Percentiles rank a stretch among this genome's conserved stretches.
phyloP scores from a whole-genome alignment of 257 asterid species.

The Orobanche coerulescens region DNA sequence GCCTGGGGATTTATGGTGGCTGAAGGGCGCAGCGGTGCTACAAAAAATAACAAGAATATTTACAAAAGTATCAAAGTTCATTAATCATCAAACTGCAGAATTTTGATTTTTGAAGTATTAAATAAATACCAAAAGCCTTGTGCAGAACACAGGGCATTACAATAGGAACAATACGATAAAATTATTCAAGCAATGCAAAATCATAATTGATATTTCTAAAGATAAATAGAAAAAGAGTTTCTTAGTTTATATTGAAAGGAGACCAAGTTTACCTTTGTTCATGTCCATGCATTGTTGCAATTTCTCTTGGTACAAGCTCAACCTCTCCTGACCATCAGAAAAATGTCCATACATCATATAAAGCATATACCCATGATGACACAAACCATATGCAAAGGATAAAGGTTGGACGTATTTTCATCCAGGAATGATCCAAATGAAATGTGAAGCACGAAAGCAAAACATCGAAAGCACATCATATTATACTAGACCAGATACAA shows the following conservation, averaged over 20 bases:
- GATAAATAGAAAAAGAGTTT: no score
- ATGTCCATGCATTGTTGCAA: conserved; percentile 53
- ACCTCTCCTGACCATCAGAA: conserved; percentile 52
- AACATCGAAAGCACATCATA: background rate
- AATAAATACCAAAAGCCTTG: conserved; percentile 4
- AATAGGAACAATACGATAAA: background rate
- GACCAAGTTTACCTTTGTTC: conserved; percentile 55
- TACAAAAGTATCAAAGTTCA: conserved; percentile 3
- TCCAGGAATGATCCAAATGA: background rate
- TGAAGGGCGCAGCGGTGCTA: conserved; percentile 86
- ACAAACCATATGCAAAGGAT: background rate
- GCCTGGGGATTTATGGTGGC: conserved; percentile 65
- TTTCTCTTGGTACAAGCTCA: conserved; percentile 75
- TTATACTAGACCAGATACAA: background rate
- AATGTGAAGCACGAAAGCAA: background rate
- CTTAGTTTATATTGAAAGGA: conserved; percentile 2
- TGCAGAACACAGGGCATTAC: background rate
- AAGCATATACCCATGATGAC: background rate
- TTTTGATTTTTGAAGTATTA: background rate
- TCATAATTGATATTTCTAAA: background rate
- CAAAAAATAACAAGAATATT: conserved; percentile 22
- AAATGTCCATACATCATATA: background rate
- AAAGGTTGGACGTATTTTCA: background rate
- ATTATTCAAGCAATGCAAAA: background rate
- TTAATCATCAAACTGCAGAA: background rate